Percentiles rank a stretch among this genome's conserved stretches.
phyloP scores from a whole-genome alignment of 2,329 filamentous ascomycete species.

The Aspergillus sp. region DNA sequence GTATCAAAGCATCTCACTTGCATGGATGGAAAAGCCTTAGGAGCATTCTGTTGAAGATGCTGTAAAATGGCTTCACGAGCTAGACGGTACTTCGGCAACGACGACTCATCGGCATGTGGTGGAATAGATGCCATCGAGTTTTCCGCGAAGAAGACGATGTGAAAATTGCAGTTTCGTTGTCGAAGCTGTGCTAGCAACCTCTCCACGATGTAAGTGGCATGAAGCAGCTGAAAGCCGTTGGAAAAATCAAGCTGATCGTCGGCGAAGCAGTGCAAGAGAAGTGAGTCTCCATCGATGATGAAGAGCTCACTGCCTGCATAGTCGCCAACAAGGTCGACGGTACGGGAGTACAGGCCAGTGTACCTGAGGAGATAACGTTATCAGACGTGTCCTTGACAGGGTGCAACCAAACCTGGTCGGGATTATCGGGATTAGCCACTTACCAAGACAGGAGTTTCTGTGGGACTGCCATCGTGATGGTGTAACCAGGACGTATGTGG shows the following conservation, averaged over 20 bases:
- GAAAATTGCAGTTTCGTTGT: conserved; percentile 68
- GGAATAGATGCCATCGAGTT: conserved; percentile 58
- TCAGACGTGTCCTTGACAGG: not conserved
- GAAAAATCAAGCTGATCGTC: conserved; percentile 64
- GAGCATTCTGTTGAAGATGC: conserved; percentile 58
- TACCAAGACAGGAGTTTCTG: not conserved
- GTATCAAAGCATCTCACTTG: conserved; percentile 16
- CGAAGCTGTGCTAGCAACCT: conserved; percentile 62
- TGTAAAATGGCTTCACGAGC: conserved; percentile 64
- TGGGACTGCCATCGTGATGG: too few relatives aligned
- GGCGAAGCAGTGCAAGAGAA: conserved; percentile 66
- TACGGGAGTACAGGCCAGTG: conserved; percentile 44
- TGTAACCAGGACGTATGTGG: too few relatives aligned
- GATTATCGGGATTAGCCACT: not conserved
- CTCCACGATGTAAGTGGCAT: conserved; percentile 70
- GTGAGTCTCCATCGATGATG: conserved; percentile 70
- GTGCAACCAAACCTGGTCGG: too few relatives aligned
- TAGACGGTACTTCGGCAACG: conserved; percentile 59
- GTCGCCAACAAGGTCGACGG: conserved; percentile 70
- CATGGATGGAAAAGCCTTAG: conserved; percentile 40
- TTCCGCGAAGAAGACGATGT: conserved; percentile 68
- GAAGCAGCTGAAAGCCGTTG: conserved; percentile 68
- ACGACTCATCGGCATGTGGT: conserved; percentile 30
- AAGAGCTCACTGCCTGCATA: conserved; percentile 75
- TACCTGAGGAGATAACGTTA: conserved; percentile 35